Evolutionary conservation across 352 stramenopile genomes (phyloP), one percentile per base, ranked within the genome.

Genomic region (Phytophthora sansomeana): DNA sequence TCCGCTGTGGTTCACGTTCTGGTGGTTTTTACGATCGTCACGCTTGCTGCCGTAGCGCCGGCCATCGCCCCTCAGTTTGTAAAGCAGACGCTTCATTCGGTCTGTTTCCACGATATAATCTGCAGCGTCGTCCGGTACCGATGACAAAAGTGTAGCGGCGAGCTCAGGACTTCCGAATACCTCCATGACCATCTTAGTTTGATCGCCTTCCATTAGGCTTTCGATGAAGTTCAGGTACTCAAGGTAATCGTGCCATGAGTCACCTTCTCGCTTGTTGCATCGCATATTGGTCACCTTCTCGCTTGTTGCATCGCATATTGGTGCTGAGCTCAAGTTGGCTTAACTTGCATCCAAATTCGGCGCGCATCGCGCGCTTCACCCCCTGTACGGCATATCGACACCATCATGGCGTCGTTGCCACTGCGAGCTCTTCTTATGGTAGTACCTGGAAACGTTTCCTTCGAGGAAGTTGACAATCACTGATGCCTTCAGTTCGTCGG

Each of bases 191-290:
- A 61, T 16, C 19, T 53, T 8, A 24, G 5, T 52, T 11, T 64
- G 36, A 9, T 57, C 46, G 3, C 36, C 46, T 3, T 64, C 56
- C 56, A 64, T 57, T 0, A 64, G 46, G 5, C 56, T 48, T n/a
- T 58, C 38, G 29, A 58, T 65, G 14, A 52, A 58, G 5, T 65
- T 58, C 4, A 65, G 19, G 35, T 58, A 58, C 13, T 65, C 47
- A 11, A 65, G 19, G 30, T 53, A 58, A 17, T 57, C 26, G 17
- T 24, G 33, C 19, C 47, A 58, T 1, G 57, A 44, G 10, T 65
- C 47, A 3, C 46, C 36, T n/a, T 28, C 28, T 5, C 46, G 24
- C 17, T 65, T 65, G n/a, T 30, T 21, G 10, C 36, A n/a, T n/a
- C n/a, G n/a, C n/a, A n/a, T n/a, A n/a, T n/a, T n/a, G n/a, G n/a